Percentiles rank a stretch among this genome's conserved stretches.
phyloP scores from a whole-genome alignment of 768 basidiomycete genomes.

The Kwoniella bestiolae region DNA sequence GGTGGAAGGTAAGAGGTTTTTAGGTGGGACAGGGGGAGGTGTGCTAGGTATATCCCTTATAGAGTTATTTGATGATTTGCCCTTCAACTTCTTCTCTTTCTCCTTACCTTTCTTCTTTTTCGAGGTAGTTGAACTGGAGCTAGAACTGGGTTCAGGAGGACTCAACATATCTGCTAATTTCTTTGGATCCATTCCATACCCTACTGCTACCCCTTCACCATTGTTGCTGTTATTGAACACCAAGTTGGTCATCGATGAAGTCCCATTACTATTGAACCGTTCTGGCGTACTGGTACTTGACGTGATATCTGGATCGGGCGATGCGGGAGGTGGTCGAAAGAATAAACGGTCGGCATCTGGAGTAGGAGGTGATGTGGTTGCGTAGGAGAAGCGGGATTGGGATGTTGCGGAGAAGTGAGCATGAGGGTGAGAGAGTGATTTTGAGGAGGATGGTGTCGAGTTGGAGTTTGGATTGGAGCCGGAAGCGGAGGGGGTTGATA shows the following conservation, averaged over 20 bases:
- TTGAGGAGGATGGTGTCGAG: constrained; percentile 1
- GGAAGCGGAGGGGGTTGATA: neutral
- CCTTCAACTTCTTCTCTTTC: neutral
- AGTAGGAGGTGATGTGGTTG: constrained; percentile 7
- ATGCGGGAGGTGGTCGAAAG: constrained; percentile 2
- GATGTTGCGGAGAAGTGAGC: neutral
- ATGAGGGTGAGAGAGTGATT: neutral
- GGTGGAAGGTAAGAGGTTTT: neutral
- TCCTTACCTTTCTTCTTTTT: constrained; percentile 4
- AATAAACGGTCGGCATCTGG: constrained; percentile 6
- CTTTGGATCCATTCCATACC: constrained; percentile 5
- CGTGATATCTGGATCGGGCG: neutral
- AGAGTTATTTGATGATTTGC: neutral
- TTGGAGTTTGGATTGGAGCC: neutral
- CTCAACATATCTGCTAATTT: constrained; percentile 12
- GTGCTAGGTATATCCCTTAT: neutral
- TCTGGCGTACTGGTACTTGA: neutral
- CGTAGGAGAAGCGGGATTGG: constrained; percentile 3
- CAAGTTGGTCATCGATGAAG: neutral
- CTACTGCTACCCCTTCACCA: constrained; percentile 2
- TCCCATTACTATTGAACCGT: neutral
- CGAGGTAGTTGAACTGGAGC: neutral
- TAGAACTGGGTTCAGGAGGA: neutral
- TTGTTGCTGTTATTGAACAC: neutral
- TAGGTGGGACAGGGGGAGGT: constrained; percentile 18